These are phyloP conservation scores for Eragrostis nindensis DNA, from an alignment of 176 grass and related monocot species.

Conservation along the genomic window DNA sequence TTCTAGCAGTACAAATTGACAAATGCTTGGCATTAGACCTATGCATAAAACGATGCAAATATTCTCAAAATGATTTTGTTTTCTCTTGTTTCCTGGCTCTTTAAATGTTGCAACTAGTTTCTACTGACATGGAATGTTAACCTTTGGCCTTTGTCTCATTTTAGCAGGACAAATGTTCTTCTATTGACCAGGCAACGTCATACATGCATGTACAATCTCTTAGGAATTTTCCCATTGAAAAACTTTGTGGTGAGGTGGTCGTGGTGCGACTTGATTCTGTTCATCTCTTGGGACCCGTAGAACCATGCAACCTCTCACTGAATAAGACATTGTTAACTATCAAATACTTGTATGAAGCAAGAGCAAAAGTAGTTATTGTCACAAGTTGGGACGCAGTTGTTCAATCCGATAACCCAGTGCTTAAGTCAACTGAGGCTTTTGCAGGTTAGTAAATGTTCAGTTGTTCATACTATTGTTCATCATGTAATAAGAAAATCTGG, in stretches of 20 bases:
- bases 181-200: constrained; percentile 29
- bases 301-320: constrained; percentile 51
- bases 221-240: constrained; percentile 70
- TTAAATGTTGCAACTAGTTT: constrained; percentile 16
- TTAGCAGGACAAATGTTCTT: constrained; percentile 50
- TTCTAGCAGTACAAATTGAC: neutral
- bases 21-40: neutral
- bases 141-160: constrained; percentile 28
- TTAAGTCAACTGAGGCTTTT: constrained; percentile 60
- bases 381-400: constrained; percentile 58
- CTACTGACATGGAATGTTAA: constrained; percentile 33
- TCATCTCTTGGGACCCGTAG: constrained; percentile 47
- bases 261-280: constrained; percentile 75
- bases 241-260: constrained; percentile 73
- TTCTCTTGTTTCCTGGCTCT: neutral
- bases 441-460: constrained; percentile 67
- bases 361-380: constrained; percentile 71
- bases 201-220: constrained; percentile 85
- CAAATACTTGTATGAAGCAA: constrained; percentile 80
- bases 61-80: constrained; percentile 1
- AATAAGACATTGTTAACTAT: constrained; percentile 73
- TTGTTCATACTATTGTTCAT: neutral
- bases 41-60: neutral
- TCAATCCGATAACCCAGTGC: constrained; percentile 47
- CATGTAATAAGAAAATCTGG: constrained; percentile 1